Conservation (phyloP, 1,139 yeast species). For the Geotrichum klebahnii region DNA sequence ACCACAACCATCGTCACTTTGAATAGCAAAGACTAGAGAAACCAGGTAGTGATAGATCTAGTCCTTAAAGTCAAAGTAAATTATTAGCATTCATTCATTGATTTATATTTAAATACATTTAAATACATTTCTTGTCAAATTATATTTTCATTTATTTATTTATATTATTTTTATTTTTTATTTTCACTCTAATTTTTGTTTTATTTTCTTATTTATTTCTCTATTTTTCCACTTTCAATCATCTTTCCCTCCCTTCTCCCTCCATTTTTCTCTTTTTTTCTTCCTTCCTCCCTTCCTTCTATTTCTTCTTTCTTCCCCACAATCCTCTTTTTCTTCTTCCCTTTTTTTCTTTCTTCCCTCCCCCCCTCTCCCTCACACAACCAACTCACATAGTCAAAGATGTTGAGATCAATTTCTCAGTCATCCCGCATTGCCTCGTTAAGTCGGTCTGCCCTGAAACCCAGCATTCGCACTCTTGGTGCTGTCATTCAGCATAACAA, state of each 20-base stretch:
- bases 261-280: conserved; percentile 3
- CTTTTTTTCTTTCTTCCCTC: conserved; percentile 2
- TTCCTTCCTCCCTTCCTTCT: conserved; percentile 9
- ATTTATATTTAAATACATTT: too few relatives aligned
- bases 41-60: too few relatives aligned
- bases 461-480: conserved; percentile 20
- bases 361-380: neutral
- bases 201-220: too few relatives aligned
- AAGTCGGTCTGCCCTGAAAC: conserved; percentile 21
- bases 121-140: too few relatives aligned
- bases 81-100: too few relatives aligned
- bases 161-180: too few relatives aligned
- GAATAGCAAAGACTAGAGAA: too few relatives aligned
- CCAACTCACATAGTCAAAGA: conserved; percentile 13
- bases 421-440: conserved; percentile 22
- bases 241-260: neutral
- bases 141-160: too few relatives aligned
- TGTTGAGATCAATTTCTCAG: conserved; percentile 27
- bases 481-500: conserved; percentile 19
- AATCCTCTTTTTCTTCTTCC: conserved; percentile 5
- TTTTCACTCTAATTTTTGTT: too few relatives aligned
- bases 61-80: too few relatives aligned
- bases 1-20: too few relatives aligned
- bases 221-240: neutral
- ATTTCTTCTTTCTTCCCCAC: conserved; percentile 10